Conservation (phyloP, 1,284 basidiomycete genomes). For the Stereum hirsutum region DNA sequence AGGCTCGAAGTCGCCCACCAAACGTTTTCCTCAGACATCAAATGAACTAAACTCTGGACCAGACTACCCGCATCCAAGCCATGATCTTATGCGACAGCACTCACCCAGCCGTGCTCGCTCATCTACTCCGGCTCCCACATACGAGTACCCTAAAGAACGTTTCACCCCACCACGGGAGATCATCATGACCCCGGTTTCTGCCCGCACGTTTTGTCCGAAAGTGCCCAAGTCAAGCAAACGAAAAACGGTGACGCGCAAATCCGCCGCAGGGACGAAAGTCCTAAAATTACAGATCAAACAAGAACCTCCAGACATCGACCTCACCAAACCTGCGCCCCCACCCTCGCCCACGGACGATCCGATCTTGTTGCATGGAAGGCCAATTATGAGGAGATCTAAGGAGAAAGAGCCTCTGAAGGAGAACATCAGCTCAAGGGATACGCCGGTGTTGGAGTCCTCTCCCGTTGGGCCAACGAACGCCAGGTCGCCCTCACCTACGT, state of each 20-base stretch:
- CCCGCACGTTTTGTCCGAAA: slow-evolving; percentile 8
- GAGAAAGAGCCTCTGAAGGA: background rate
- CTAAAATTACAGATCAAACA: slow-evolving; percentile 37
- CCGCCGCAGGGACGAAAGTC: slow-evolving; percentile 14
- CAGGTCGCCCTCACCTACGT: slow-evolving; percentile 3
- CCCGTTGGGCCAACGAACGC: slow-evolving; percentile 1
- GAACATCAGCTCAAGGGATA: slow-evolving; percentile 6
- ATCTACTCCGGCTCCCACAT: slow-evolving; percentile 44
- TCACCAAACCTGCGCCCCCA: slow-evolving; percentile 48
- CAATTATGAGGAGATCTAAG: slow-evolving; percentile 5
- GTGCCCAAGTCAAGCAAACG: slow-evolving; percentile 28
- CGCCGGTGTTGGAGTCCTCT: slow-evolving; percentile 6
- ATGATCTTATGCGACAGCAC: too few species aligned
- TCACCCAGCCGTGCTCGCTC: slow-evolving; percentile 20
- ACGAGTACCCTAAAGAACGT: slow-evolving; percentile 55
- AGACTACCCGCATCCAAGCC: too few species aligned
- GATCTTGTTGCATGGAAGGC: slow-evolving; percentile 41
- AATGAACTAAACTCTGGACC: too few species aligned
- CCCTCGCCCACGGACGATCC: slow-evolving; percentile 69
- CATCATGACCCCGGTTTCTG: slow-evolving; percentile 31
- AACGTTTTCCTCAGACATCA: slow-evolving; percentile 19
- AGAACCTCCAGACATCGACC: slow-evolving; percentile 55
- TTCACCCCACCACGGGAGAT: slow-evolving; percentile 63
- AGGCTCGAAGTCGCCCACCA: slow-evolving; percentile 15
- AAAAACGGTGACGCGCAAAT: slow-evolving; percentile 21